Evolutionary conservation across 2,329 filamentous ascomycete species (phyloP), one percentile per base, ranked within the genome.

Genomic region (Malbranchea cinnamomea): DNA sequence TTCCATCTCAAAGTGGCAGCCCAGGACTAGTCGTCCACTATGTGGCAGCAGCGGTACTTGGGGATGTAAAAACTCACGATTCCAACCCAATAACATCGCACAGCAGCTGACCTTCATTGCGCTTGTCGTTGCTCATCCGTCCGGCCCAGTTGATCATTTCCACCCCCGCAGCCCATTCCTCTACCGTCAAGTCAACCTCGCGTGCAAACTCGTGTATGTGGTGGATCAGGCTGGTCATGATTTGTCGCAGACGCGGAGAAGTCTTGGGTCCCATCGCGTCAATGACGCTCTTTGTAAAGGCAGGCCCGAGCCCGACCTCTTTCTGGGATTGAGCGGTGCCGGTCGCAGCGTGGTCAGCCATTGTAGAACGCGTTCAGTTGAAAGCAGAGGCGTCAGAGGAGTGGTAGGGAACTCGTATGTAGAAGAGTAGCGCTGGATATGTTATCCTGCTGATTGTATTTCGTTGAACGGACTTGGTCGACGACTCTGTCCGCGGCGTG

Each of bases 191-290:
- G 37, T 71, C 62, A 28, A 66, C 63, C 44, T 71, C 68, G 33
- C 67, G 57, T 13, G 65, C 65, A 44, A 67, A 72, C 42, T 71
- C 68, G 37, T 72, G 68, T 4, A 71, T 48, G 43, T 72, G 68
- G 27, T 53, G 49, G 36, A 67, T 69, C 14, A 72, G 42, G 23
- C 58, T 55, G 16, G 52, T 45, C 53, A 67, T 59, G 42, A 85
- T 64, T 45, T 72, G 59, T 35, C 74, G 68, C 48, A 77, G 67
- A 32, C 80, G 65, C 28, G 75, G 72, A 13, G 65, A 62, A 7
- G 73, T 71, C 47, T 80, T 74, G 38, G 77, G 73, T 30, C 77
- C 73, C 62, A 80, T 84, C 38, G 74, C 67, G 37, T 78, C 66
- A 51, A 84, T 68, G 59, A 83, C 78, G 53, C 73, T 68, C 43